Base-by-base conservation (phyloP, 345 rosid species). In the Populus tremula region DNA sequence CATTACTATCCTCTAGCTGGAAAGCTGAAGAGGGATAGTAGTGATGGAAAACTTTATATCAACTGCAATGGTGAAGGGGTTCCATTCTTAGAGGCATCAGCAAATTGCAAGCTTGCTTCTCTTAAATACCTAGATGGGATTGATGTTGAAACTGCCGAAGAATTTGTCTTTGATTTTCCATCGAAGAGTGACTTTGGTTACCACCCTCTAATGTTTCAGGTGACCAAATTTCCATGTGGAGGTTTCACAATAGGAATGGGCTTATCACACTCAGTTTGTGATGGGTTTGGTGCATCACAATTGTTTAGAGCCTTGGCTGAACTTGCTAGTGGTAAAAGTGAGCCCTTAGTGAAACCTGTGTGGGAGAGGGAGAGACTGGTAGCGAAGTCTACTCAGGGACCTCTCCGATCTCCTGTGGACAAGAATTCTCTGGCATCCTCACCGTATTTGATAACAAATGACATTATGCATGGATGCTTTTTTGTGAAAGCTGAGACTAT, bases 1-100 rank as follows among this genome's bases (percentile, higher is more conserved):
- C 72, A 81, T 43, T 88, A 84, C 88, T 89, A 88, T 49, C 94
- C 92, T 27, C 85, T 91, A 41, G 90, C 92, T 2, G 92, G 94
- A 12, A 89, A 83, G 79, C 84, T 91, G 62, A 76, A 77, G 84
- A 86, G 90, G 38, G 35, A 78, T 53, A 2, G 14, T 7, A 71
- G 67, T 21, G 76, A 87, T 18, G 77, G 88, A 38, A 85, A 61
- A 67, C 88, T 87, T 65, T 80, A 80, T 75, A 41, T 89, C 43
- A 80, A 29, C 33, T 87, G 89, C 78, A 67, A 70, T 72, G 82
- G 78, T 1, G 81, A 82, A 9, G 91, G 94, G 16, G 94, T 91
- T 76, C 89, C 92, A 14, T 89, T 88, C 62, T 66, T 84, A 17
- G 90, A 50, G 41, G 88, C 91, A 14, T 77, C 77, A 6, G 74